Base-by-base conservation (phyloP, 768 basidiomycete species). In the Clathrus columnatus region DNA sequence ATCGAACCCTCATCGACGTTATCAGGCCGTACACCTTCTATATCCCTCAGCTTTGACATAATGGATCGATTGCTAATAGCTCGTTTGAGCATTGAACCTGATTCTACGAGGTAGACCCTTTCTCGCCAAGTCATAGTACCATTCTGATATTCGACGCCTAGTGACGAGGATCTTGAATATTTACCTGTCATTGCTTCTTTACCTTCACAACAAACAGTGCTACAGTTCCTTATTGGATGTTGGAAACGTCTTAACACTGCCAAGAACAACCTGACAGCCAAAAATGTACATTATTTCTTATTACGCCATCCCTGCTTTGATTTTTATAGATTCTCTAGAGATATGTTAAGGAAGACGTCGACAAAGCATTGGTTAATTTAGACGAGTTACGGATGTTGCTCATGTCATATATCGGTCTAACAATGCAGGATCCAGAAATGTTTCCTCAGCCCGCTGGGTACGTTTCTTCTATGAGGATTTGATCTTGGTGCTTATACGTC, bases 371-470 rank as follows among this genome's bases (percentile, higher is more conserved):
- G 10, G 68, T 65, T 26, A 68, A 79, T n/a, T 73, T 91, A 20
- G 87, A 92, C 43, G 90, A 84, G 67, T 66, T 88, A 32, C 84
- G 86, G n/a, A 79, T 86, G 55, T 75, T 96, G 16, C 69, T 97
- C 49, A 81, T 98, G 60, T 91, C 86, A 55, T 96, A 96, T 70
- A 81, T 85, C 10, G 94, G 93, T 5, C 76, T 97, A 48, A 87
- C 80, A 21, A 73, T 99, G 8, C 91, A 94, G 69, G 93, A 94
- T 57, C 89, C 94, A 1, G 84, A 83, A 36, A 94, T 97, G 86
- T 98, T 99, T 61, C 88, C 91, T 48, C 91, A 96, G 61, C 94
- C 93, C 8, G 54, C 69, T 51, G 78, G 81, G 92, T 89, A 68
- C 57, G 79, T 72, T 23, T 47, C 36, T 36, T 18, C 30, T 43